Evolutionary conservation across 2,329 filamentous ascomycete genomes (phyloP), one percentile per base, ranked within the genome.

Genomic region (Diaporthe australafricana): DNA sequence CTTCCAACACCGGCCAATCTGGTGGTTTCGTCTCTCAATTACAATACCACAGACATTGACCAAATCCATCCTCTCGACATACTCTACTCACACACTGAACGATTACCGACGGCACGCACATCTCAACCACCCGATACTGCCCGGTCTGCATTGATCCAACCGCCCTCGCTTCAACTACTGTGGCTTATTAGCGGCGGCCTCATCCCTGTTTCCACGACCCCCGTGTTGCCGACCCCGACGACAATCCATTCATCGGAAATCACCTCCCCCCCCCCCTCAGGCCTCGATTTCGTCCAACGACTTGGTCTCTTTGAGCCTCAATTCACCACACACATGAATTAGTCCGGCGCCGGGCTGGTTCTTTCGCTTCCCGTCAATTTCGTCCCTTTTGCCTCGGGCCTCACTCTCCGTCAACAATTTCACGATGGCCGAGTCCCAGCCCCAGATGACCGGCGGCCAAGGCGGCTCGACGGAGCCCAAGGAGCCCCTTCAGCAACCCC

Each of bases 401-500:
- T 48, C 57, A 52, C 25, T 22, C 47, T 55, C 27, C 52, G 20
- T 50, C 42, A 66, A 27, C 66, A 47, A 42, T 69, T 60, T 11
- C 70, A 70, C 65, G 22, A 75, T 75, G 73, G 73, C 73, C 55
- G 73, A 73, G 50, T n/a, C 66, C 55, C 67, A 70, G 35, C 52
- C 50, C 30, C 60, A 68, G n/a, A 70, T 66, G 68, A 74, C 60
- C 57, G 72, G 56, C 27, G 67, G 48, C 55, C 67, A 72, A 48
- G 55, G 65, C 68, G 47, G 38, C 66, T 53, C 57, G 48, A 53
- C 70, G 17, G 72, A 72, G 47, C 50, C 50, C 63, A 69, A 73
- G 55, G 68, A 74, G 27, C 45, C 71, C 30, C 68, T 73, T 25
- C 53, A 71, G 55, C 73, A 74, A 65, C 73, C 73, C 6, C 45